Evolutionary conservation across 495 filamentous ascomycete species (phyloP).

Genomic region (Pseudoneurospora amorphoporcata): DNA sequence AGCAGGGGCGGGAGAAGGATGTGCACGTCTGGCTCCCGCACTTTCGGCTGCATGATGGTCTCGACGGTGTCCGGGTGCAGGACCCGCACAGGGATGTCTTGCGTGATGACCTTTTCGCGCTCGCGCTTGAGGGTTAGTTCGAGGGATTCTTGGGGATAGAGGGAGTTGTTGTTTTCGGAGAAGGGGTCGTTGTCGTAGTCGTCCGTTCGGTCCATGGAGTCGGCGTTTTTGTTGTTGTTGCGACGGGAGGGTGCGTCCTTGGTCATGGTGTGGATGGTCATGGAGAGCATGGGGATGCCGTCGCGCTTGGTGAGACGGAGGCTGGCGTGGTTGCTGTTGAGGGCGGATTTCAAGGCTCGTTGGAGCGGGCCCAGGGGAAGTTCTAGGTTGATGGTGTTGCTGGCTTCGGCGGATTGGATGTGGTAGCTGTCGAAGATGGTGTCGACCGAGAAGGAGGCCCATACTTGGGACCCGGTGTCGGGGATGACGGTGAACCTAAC

Average conservation of each 20-base stretch:
- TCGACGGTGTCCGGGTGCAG: constrained; percentile 70
- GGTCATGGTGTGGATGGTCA: constrained; percentile 67
- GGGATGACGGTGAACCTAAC: constrained; percentile 93
- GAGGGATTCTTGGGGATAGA: constrained; percentile 37
- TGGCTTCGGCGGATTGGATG: constrained; percentile 67
- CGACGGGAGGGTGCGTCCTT: constrained; percentile 16
- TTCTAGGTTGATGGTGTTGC: constrained; percentile 90
- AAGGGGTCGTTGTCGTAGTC: constrained; percentile 26
- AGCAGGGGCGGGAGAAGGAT: constrained; percentile 75
- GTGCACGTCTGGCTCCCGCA: constrained; percentile 87
- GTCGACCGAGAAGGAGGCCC: constrained; percentile 66
- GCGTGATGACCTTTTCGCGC: constrained; percentile 82
- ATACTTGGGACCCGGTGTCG: constrained; percentile 88
- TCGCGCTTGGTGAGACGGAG: constrained; percentile 90
- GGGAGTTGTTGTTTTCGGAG: constrained; percentile 25
- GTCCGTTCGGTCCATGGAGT: constrained; percentile 5
- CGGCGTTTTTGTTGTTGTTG: constrained; percentile 14
- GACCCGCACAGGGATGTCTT: constrained; percentile 89
- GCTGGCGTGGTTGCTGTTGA: constrained; percentile 62
- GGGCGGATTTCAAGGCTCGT: constrained; percentile 77
- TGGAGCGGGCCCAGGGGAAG: constrained; percentile 71
- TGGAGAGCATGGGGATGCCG: constrained; percentile 66
- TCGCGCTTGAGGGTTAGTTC: constrained; percentile 44
- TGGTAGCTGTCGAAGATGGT: constrained; percentile 83
- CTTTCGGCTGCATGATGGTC: constrained; percentile 77